Evolutionary conservation across 2,329 filamentous ascomycete genomes (phyloP), one percentile per base, ranked within the genome.

Genomic region (Colletotrichum sp.): DNA sequence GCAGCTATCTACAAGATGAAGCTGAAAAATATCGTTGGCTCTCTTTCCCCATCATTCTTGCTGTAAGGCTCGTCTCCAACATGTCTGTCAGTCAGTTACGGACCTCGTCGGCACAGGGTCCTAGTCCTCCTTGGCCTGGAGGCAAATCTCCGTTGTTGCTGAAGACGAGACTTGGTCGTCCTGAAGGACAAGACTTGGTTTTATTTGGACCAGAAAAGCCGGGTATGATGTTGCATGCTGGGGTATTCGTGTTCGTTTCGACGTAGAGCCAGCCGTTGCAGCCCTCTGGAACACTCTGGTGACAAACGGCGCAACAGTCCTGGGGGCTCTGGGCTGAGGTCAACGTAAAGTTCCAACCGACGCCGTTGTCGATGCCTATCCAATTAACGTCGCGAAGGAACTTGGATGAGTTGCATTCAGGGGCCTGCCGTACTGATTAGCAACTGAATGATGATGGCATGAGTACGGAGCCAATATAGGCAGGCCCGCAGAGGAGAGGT

Each of bases 251-350:
- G 28, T 65, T 66, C 3, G 26, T 28, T 4, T 66, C 52, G 57
- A 77, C 65, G 49, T 71, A 79, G 8, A 79, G 30, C 78, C 78
- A 79, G 13, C 73, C 78, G 32, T 79, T 79, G 57, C 78, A 79
- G 13, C 65, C 76, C 30, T 77, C 69, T 6, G 28, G 34, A 24
- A 71, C 65, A 34, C n/a, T 67, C 34, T 68, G 59, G 57, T 78
- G 44, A 52, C 78, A 79, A 39, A 72, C 67, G 26, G 26, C 26
- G 62, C 78, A 79, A 67, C 78, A 79, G 24, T 76, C 63, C 21
- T 65, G 52, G 10, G 77, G 75, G 49, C 63, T 68, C 9, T 67
- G 57, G n/a, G 74, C 75, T 21, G 57, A 26, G 16, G 44, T 62
- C 34, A 79, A 44, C 5, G 76, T 71, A 59, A 69, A 79, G 6